phyloP scores from a whole-genome alignment of 2,329 filamentous ascomycete species.

The Penicillium decumbens region DNA sequence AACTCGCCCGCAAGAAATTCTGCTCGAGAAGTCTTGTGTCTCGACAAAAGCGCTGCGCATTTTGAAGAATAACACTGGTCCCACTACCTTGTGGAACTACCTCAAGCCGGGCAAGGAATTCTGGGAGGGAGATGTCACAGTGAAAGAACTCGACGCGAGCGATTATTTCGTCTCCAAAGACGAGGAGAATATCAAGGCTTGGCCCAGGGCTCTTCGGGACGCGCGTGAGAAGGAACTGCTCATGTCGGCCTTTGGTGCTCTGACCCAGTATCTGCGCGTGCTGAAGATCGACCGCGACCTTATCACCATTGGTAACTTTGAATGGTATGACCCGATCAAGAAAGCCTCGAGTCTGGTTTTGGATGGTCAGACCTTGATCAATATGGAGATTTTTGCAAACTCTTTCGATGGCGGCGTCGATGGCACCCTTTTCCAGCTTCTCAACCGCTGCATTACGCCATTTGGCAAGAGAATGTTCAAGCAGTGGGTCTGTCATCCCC shows the following conservation, averaged over 20 bases:
- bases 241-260: slow-evolving; percentile 86
- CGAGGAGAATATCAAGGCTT: slow-evolving; percentile 58
- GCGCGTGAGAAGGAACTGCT: slow-evolving; percentile 71
- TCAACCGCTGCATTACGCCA: slow-evolving; percentile 92
- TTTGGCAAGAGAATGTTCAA: slow-evolving; percentile 95
- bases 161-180: slow-evolving; percentile 69
- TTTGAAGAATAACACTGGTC: slow-evolving; percentile 89
- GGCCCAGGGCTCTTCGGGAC: slow-evolving; percentile 71
- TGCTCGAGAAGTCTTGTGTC: slow-evolving; percentile 80
- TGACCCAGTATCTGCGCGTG: slow-evolving; percentile 78
- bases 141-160: slow-evolving; percentile 72
- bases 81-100: slow-evolving; percentile 92
- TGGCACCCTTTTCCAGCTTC: slow-evolving; percentile 81
- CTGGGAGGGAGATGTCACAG: slow-evolving; percentile 76
- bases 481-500: slow-evolving; percentile 94
- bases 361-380: slow-evolving; percentile 93
- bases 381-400: slow-evolving; percentile 95
- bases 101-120: slow-evolving; percentile 85
- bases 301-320: slow-evolving; percentile 84
- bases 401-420: slow-evolving; percentile 78
- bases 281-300: slow-evolving; percentile 86
- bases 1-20: slow-evolving; percentile 77
- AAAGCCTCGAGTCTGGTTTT: slow-evolving; percentile 85
- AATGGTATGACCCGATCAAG: slow-evolving; percentile 86
- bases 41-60: slow-evolving; percentile 89